Percentiles rank a stretch among this genome's conserved stretches.
Evolutionary conservation across 768 basidiomycete genomes (phyloP).

Genomic region (Psilocybe subaeruginosa): DNA sequence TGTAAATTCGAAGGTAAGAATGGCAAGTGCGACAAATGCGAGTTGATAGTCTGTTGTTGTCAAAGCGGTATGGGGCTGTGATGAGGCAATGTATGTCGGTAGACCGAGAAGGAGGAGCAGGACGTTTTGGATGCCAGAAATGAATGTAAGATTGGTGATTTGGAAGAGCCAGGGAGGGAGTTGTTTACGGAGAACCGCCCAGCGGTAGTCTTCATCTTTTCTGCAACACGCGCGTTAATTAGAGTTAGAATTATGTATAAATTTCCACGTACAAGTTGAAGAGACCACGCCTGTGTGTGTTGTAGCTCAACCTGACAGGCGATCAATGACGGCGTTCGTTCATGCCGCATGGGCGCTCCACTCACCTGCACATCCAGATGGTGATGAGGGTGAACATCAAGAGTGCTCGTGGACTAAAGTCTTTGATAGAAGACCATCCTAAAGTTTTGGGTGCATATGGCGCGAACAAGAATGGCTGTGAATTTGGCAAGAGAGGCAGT

Average conservation of each 20-base stretch:
- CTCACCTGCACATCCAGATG: slow-evolving; percentile 65
- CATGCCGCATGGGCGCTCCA: not conserved
- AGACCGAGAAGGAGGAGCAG: slow-evolving; percentile 75
- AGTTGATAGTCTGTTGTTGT: slow-evolving; percentile 65
- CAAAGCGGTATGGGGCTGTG: slow-evolving; percentile 57
- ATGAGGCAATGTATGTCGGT: slow-evolving; percentile 59
- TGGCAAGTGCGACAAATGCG: slow-evolving; percentile 55
- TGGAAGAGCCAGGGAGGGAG: slow-evolving; percentile 48
- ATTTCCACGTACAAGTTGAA: slow-evolving; percentile 60
- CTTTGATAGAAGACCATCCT: slow-evolving; percentile 38
- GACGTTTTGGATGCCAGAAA: slow-evolving; percentile 79
- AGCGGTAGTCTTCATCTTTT: slow-evolving; percentile 91
- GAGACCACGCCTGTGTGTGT: slow-evolving; percentile 83
- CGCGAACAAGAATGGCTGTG: slow-evolving; percentile 41
- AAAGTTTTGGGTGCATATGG: slow-evolving; percentile 62
- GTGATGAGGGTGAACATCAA: slow-evolving; percentile 76
- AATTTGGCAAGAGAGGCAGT: slow-evolving; percentile 58
- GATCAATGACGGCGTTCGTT: slow-evolving; percentile 2
- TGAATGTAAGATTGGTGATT: slow-evolving; percentile 60
- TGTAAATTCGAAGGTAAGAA: slow-evolving; percentile 73
- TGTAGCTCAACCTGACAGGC: slow-evolving; percentile 50
- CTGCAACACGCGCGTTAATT: slow-evolving; percentile 34
- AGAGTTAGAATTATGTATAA: not conserved
- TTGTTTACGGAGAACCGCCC: slow-evolving; percentile 73
- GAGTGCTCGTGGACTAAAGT: slow-evolving; percentile 71